Evolutionary conservation across 2,329 filamentous ascomycete species (phyloP).

Genomic region (Colletotrichum gloeosporioides): DNA sequence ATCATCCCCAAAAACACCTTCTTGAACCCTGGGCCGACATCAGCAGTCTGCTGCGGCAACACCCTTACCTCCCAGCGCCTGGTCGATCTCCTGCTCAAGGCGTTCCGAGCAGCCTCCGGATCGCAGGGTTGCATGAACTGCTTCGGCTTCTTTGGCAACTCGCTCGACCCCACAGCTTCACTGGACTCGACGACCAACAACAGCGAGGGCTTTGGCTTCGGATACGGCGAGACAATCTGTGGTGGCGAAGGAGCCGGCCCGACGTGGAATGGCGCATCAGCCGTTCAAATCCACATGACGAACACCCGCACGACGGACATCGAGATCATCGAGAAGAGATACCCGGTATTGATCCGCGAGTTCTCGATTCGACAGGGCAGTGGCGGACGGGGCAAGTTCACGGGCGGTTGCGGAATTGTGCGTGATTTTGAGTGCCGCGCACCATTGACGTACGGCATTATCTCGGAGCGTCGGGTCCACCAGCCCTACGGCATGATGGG

Average conservation of each 20-base stretch:
- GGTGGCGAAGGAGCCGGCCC: slow-evolving; percentile 53
- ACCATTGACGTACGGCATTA: slow-evolving; percentile 71
- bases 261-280: slow-evolving; percentile 37
- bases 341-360: slow-evolving; percentile 74
- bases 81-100: slow-evolving; percentile 74
- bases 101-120: slow-evolving; percentile 77
- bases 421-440: slow-evolving; percentile 76
- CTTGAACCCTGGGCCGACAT: slow-evolving; percentile 31
- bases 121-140: slow-evolving; percentile 82
- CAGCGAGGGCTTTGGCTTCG: slow-evolving; percentile 62
- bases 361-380: slow-evolving; percentile 70
- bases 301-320: slow-evolving; percentile 85
- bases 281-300: slow-evolving; percentile 84
- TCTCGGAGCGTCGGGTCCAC: slow-evolving; percentile 73
- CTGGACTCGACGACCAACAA: slow-evolving; percentile 50
- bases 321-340: slow-evolving; percentile 78
- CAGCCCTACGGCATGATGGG: slow-evolving; percentile 75
- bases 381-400: slow-evolving; percentile 66
- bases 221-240: slow-evolving; percentile 86
- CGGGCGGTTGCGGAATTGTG: slow-evolving; percentile 71
- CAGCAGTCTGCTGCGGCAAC: slow-evolving; percentile 36
- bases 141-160: slow-evolving; percentile 56
- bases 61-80: slow-evolving; percentile 38
- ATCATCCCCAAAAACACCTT: slow-evolving; percentile 67
- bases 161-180: neutral